Evolutionary conservation across 2,329 filamentous ascomycete species (phyloP), one percentile per base, ranked within the genome.

Genomic region (Alternaria brassicae): DNA sequence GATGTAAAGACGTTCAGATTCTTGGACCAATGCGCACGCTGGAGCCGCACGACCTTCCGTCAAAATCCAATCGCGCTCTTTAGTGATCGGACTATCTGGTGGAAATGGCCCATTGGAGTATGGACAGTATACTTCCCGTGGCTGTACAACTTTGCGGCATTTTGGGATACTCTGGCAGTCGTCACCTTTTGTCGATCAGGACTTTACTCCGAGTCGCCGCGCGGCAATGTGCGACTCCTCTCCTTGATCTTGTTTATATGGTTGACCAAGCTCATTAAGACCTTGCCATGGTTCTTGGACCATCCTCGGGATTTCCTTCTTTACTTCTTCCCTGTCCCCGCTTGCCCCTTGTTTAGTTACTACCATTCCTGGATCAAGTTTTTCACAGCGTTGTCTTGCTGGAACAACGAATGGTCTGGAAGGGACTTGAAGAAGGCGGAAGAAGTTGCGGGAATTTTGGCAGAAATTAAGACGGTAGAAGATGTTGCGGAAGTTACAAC

Each of bases 51-150:
- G 0, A 71, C 66, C 0, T 62, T 71, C 6, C 68, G 71, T 1
- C 70, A 73, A 42, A 72, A 72, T 10, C 68, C 70, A 0, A 53
- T 67, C 2, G 66, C 66, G 1, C 47, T 72, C 1, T 62, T 71
- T n/a, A 6, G 27, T 0, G 70, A 72, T 37, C 60, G 60, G 4
- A 68, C 64, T 1, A 57, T 70, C 23, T 73, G 70, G 68, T 70
- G 59, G 62, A 66, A 62, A 28, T 70, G 69, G 67, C 70, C 67
- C 0, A 28, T 71, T 13, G 63, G 59, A 0, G 61, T 66, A 0
- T 72, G 70, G 70, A 70, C 63, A 2, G 69, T 69, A 3, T 67
- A 63, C 23, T 50, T 71, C 0, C 66, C 71, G 0, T 73, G 70
- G 70, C n/a, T 73, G 34, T 70, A 69, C 55, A 72, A 72, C 47